Conservation (phyloP, 768 basidiomycete genomes). For the Kwoniella sp. region DNA sequence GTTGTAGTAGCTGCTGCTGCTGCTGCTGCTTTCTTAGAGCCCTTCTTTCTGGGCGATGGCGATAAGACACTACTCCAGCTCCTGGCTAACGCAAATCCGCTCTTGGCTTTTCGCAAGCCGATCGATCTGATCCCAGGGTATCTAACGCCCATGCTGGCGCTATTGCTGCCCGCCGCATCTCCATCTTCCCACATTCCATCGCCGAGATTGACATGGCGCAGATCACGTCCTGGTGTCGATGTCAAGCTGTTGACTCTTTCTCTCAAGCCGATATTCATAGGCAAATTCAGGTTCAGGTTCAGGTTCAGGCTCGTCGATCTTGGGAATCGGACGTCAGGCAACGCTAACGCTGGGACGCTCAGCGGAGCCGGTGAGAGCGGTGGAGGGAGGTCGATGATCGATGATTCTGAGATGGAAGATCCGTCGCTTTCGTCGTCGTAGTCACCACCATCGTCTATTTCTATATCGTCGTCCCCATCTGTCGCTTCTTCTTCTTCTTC, state of each 20-base stretch:
- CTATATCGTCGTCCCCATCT: constrained; percentile 5
- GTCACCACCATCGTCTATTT: neutral
- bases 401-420: constrained; percentile 14
- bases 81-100: neutral
- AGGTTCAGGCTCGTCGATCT: constrained; percentile 28
- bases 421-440: neutral
- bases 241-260: neutral
- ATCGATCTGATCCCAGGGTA: constrained; percentile 27
- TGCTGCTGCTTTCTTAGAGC: too few relatives aligned
- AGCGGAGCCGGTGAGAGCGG: constrained; percentile 26
- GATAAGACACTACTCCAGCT: neutral
- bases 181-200: neutral
- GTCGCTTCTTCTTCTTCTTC: constrained; percentile 6
- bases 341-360: constrained; percentile 21
- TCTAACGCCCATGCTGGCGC: constrained; percentile 5
- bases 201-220: neutral
- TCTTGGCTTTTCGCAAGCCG: constrained; percentile 17
- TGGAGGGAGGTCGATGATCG: constrained; percentile 48
- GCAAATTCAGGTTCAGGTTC: too few relatives aligned
- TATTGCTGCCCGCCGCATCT: too few relatives aligned
- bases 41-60: too few relatives aligned
- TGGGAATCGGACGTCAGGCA: neutral
- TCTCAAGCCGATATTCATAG: neutral
- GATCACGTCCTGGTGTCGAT: neutral
- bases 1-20: too few relatives aligned